Evolutionary conservation across 345 rosid species (phyloP).

Genomic region (Murraya koenigii): DNA sequence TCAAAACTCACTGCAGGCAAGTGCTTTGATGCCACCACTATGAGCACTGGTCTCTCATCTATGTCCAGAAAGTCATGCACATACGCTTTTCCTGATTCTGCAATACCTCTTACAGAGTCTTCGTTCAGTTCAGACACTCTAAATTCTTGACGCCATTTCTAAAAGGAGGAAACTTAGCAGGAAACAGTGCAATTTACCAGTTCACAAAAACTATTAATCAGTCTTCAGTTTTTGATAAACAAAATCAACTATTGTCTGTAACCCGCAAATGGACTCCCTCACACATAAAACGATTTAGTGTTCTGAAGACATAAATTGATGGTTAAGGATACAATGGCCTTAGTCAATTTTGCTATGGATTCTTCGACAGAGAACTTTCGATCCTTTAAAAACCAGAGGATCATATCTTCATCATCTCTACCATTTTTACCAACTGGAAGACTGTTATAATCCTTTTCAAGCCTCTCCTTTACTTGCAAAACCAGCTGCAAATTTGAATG

Average conservation of each 20-base stretch:
- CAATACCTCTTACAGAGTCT: conserved; percentile 54
- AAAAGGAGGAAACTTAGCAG: conserved; percentile 19
- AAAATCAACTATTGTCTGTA: neutral
- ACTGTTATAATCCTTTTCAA: conserved; percentile 50
- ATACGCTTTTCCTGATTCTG: conserved; percentile 72
- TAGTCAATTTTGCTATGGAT: conserved; percentile 57
- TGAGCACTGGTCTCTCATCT: conserved; percentile 67
- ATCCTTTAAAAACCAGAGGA: conserved; percentile 82
- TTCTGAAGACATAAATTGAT: neutral
- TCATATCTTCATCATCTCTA: conserved; percentile 93
- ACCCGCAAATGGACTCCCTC: neutral
- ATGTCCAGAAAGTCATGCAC: conserved; percentile 73
- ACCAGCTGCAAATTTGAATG: conserved; percentile 51
- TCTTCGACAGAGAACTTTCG: conserved; percentile 65
- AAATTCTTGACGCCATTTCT: conserved; percentile 93
- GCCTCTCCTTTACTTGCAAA: conserved; percentile 70
- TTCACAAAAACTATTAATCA: neutral
- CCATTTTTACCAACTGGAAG: conserved; percentile 83
- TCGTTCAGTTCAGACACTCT: conserved; percentile 60
- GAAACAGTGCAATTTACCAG: conserved; percentile 14
- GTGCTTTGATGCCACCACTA: conserved; percentile 85
- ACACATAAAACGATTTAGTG: neutral
- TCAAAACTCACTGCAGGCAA: conserved; percentile 58
- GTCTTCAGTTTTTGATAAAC: neutral
- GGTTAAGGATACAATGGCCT: conserved; percentile 75